Percentiles rank a stretch among this genome's conserved stretches.
Conservation (phyloP, 805 yeast genomes). For the Wickerhamomyces kurtzmanii region DNA sequence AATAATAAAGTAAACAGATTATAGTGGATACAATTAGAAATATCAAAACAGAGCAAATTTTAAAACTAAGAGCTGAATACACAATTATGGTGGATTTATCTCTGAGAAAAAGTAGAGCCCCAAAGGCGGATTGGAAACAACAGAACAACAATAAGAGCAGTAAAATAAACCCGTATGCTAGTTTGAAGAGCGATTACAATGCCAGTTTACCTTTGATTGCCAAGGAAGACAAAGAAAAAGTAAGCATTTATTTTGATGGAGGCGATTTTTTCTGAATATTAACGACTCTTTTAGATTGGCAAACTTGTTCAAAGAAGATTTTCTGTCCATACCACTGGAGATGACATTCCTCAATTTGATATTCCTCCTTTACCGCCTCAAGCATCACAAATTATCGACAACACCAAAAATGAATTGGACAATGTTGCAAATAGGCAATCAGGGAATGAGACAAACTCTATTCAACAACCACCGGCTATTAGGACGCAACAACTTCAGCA, state of each 20-base stretch:
- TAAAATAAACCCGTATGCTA: conserved; percentile 13
- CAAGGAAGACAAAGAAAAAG: conserved; percentile 24
- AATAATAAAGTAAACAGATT: too few species aligned
- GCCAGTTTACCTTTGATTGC: conserved; percentile 22
- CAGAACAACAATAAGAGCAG: conserved; percentile 4
- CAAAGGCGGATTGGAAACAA: conserved; percentile 13
- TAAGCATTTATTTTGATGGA: too few species aligned
- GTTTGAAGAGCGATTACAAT: conserved; percentile 8
- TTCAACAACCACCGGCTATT: conserved; percentile 2
- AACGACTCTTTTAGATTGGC: too few species aligned
- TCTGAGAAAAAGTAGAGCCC: conserved; percentile 19
- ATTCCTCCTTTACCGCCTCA: conserved; percentile 20
- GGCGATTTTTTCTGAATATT: too few species aligned
- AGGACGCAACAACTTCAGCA: conserved; percentile 2
- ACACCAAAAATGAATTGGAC: conserved; percentile 1
- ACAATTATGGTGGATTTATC: conserved; percentile 27
- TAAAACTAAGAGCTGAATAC: too few species aligned
- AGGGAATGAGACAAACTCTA: background rate
- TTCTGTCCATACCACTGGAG: conserved; percentile 25
- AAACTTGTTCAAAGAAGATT: conserved; percentile 33
- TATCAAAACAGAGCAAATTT: too few species aligned
- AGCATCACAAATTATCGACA: conserved; percentile 11
- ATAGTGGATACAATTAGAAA: too few species aligned
- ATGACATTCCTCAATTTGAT: conserved; percentile 1
- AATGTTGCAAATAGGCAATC: background rate